Evolutionary conservation across 1,284 basidiomycete species (phyloP).

Genomic region (Athelia psychrophila): DNA sequence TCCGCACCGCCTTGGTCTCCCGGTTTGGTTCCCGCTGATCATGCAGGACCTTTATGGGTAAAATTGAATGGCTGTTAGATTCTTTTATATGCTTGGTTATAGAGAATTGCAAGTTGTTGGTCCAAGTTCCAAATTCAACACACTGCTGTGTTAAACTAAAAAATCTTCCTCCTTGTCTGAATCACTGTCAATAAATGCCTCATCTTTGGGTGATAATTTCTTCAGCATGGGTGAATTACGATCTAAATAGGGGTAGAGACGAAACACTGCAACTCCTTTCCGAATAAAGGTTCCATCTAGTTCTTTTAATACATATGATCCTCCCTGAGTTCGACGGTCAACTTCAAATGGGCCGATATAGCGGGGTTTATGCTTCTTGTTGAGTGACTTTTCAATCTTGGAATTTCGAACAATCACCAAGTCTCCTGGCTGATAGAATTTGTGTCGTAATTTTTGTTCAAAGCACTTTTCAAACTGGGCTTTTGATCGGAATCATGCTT

Average conservation of each 20-base stretch:
- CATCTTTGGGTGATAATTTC: too few species aligned
- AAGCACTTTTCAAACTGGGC: constrained; percentile 9
- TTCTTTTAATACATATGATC: constrained; percentile 23
- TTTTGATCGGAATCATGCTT: background rate
- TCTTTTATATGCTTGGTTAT: too few species aligned
- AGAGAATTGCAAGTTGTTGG: too few species aligned
- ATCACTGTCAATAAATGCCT: too few species aligned
- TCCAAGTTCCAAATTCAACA: too few species aligned
- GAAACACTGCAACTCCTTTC: constrained; percentile 23
- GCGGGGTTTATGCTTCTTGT: constrained; percentile 16
- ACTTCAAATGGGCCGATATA: constrained; percentile 25
- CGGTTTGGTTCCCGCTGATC: too few species aligned
- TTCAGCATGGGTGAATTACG: too few species aligned
- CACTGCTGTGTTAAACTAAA: too few species aligned
- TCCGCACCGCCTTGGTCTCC: too few species aligned
- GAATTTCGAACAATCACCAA: constrained; percentile 18
- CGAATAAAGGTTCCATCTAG: constrained; percentile 23
- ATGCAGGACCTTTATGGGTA: too few species aligned
- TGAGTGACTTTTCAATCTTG: constrained; percentile 13
- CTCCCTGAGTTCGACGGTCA: constrained; percentile 8
- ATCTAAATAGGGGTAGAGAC: constrained; percentile 30
- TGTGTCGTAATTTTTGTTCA: constrained; percentile 13
- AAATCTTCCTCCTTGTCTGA: too few species aligned
- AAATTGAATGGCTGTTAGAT: too few species aligned
- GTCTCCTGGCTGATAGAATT: constrained; percentile 17